phyloP scores from a whole-genome alignment of 148 eudicot species.

The Drosera capensis region DNA sequence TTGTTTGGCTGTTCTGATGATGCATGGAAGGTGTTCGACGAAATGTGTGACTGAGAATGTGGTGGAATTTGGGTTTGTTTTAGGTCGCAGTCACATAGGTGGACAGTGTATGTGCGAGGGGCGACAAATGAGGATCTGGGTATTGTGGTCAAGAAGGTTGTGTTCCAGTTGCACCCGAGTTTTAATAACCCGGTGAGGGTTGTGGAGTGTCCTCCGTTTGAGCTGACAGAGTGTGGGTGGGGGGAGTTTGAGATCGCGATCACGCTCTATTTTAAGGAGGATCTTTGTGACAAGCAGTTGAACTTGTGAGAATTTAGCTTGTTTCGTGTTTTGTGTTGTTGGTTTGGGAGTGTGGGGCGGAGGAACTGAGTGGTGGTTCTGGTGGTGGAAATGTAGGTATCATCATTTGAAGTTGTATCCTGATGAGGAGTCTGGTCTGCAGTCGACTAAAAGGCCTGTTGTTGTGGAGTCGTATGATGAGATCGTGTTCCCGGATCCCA shows the following conservation, averaged over 20 bases:
- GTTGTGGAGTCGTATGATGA: slow-evolving; percentile 64
- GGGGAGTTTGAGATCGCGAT: slow-evolving; percentile 94
- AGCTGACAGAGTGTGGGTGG: slow-evolving; percentile 84
- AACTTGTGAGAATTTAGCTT: slow-evolving; percentile 59
- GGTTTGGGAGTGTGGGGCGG: neutral
- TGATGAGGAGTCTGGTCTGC: slow-evolving; percentile 43
- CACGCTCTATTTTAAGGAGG: slow-evolving; percentile 50
- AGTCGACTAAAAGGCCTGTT: slow-evolving; percentile 65
- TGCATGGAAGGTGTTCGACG: neutral
- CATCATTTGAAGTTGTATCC: slow-evolving; percentile 73
- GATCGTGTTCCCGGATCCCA: slow-evolving; percentile 62
- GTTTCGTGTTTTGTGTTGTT: neutral
- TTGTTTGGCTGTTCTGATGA: neutral
- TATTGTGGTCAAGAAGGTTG: slow-evolving; percentile 49
- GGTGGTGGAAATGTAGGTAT: slow-evolving; percentile 22
- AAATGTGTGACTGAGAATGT: neutral
- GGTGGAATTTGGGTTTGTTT: neutral
- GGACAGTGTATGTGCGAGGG: slow-evolving; percentile 65
- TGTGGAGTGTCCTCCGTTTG: slow-evolving; percentile 75
- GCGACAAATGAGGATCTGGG: slow-evolving; percentile 58
- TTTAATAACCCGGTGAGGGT: slow-evolving; percentile 68
- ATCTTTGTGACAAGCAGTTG: slow-evolving; percentile 58
- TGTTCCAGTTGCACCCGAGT: slow-evolving; percentile 85
- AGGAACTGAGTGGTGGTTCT: too few relatives aligned
- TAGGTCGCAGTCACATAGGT: slow-evolving; percentile 62